A percentile compares a stretch with the other conserved stretches of the same genome.
Evolutionary conservation across 768 basidiomycete genomes (phyloP).

Genomic region (Panaeolus cyanescens): DNA sequence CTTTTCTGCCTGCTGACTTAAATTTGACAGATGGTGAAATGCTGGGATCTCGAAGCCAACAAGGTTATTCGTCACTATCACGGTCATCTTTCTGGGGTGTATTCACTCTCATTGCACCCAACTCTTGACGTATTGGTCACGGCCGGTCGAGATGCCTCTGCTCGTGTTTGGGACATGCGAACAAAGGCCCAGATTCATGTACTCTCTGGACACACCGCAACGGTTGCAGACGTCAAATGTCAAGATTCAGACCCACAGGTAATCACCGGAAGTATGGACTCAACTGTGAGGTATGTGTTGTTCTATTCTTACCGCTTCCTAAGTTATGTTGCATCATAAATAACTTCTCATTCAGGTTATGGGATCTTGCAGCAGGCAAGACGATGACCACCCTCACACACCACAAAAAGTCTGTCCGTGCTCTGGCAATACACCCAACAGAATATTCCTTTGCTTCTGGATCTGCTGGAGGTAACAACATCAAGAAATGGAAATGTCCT

Average conservation of each 20-base stretch:
- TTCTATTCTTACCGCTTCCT: neutral
- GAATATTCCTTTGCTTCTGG: slow-evolving; percentile 97
- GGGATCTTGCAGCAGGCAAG: slow-evolving; percentile 98
- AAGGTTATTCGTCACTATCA: slow-evolving; percentile 99
- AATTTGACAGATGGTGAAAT: slow-evolving; percentile 89
- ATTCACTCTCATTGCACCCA: slow-evolving; percentile 88
- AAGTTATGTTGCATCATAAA: neutral
- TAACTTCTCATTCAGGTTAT: slow-evolving; percentile 55
- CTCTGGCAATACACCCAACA: slow-evolving; percentile 92
- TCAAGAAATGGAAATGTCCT: slow-evolving; percentile 99
- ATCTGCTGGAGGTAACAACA: slow-evolving; percentile 98
- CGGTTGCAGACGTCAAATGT: slow-evolving; percentile 93
- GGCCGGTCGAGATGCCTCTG: slow-evolving; percentile 93
- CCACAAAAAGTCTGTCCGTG: slow-evolving; percentile 97
- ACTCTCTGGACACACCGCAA: slow-evolving; percentile 90
- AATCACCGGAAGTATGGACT: slow-evolving; percentile 98
- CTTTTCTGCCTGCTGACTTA: neutral
- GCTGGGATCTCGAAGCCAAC: slow-evolving; percentile 98
- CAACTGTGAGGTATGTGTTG: slow-evolving; percentile 75
- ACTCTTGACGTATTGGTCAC: slow-evolving; percentile 96
- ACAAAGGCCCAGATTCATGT: slow-evolving; percentile 96
- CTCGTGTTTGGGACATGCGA: slow-evolving; percentile 99
- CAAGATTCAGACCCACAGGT: slow-evolving; percentile 98
- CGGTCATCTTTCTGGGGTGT: slow-evolving; percentile 98
- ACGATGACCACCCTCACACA: slow-evolving; percentile 97